Percentiles rank a stretch among this genome's conserved stretches.
These are phyloP conservation scores for Xylona heveae DNA, from an alignment of 495 filamentous ascomycete species.

Conservation along the genomic window DNA sequence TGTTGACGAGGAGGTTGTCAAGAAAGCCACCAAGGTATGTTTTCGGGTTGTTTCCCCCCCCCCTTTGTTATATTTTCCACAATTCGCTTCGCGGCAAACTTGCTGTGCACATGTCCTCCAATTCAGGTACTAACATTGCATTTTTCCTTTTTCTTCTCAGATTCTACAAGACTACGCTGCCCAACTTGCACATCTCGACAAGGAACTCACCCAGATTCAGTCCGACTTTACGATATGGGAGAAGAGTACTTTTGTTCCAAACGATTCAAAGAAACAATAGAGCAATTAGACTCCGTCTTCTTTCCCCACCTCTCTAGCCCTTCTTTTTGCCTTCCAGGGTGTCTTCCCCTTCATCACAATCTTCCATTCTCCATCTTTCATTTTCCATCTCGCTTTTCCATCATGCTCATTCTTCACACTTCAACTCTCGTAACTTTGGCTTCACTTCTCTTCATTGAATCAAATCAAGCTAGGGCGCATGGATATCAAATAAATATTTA, in stretches of 20 bases:
- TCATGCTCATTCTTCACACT: not conserved
- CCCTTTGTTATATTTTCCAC: constrained; percentile 1
- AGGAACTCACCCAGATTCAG: constrained; percentile 55
- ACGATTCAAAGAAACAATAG: constrained; percentile 3
- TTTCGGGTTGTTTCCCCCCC: not conserved
- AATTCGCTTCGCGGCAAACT: not conserved
- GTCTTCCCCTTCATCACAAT: not conserved
- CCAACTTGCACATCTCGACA: constrained; percentile 68
- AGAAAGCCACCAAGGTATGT: constrained; percentile 67
- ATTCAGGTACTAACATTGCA: constrained; percentile 5
- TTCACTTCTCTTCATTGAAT: not conserved
- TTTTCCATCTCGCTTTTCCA: not conserved
- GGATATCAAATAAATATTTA: no score
- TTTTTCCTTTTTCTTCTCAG: constrained; percentile 26
- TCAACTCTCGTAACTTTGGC: not conserved
- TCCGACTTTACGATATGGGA: constrained; percentile 66
- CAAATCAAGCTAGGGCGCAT: not conserved
- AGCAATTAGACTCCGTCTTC: not conserved
- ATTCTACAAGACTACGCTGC: constrained; percentile 77
- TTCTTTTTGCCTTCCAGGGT: no score
- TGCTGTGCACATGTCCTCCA: constrained; percentile 6
- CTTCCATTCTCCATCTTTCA: not conserved
- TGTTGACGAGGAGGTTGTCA: constrained; percentile 58
- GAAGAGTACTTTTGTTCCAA: constrained; percentile 20
- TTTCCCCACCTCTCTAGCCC: constrained; percentile 1